These are phyloP conservation scores for Apiospora arundinis DNA, from an alignment of 2,329 filamentous ascomycete species.

Conservation along the genomic window DNA sequence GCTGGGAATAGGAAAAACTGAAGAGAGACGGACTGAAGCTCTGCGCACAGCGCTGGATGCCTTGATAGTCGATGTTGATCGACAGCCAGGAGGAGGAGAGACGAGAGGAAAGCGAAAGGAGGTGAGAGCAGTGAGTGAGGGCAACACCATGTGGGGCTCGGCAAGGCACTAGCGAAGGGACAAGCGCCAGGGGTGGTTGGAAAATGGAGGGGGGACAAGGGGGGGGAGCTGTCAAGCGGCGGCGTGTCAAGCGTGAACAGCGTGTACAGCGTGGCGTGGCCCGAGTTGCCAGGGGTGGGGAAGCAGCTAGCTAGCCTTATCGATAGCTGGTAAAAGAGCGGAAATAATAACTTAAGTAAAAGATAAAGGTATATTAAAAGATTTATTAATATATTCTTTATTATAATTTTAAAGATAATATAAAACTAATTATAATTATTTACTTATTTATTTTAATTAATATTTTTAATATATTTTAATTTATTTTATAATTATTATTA, in stretches of 20 bases:
- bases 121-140: not conserved
- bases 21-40: constrained; percentile 21
- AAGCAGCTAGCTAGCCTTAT: too few relatives aligned
- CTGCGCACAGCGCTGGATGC: constrained; percentile 28
- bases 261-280: too few relatives aligned
- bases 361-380: too few relatives aligned
- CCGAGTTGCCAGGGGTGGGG: too few relatives aligned
- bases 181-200: not conserved
- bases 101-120: not conserved
- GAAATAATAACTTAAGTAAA: too few relatives aligned
- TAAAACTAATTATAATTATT: not conserved
- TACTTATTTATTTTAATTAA: too few relatives aligned
- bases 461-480: too few relatives aligned
- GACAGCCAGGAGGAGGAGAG: not conserved
- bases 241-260: not conserved
- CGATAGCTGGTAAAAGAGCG: too few relatives aligned
- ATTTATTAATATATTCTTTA: too few relatives aligned
- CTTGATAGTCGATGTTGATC: constrained; percentile 1
- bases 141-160: not conserved
- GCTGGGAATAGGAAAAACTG: not conserved
- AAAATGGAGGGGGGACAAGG: not conserved
- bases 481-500: too few relatives aligned
- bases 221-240: not conserved
- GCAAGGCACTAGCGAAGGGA: not conserved
- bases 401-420: too few relatives aligned